These are phyloP conservation scores for Tricladium varicosporioides DNA, from an alignment of 2,329 filamentous ascomycete genomes.

Conservation along the genomic window DNA sequence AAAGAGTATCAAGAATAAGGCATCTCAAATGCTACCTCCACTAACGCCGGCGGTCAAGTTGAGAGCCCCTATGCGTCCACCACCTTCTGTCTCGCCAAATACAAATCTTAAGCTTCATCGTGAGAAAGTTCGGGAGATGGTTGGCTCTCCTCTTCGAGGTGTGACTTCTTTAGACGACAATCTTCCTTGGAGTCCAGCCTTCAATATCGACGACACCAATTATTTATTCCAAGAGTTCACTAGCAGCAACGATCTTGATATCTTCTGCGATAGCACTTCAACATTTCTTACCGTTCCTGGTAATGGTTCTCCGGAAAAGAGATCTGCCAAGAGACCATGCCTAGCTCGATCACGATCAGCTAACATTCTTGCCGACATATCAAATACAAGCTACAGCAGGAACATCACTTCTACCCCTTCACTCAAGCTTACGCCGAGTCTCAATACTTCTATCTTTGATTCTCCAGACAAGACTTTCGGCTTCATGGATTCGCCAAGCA, in stretches of 20 bases:
- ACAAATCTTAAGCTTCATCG: conserved; percentile 89
- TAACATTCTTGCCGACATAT: conserved; percentile 58
- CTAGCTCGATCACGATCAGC: conserved; percentile 63
- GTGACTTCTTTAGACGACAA: conserved; percentile 50
- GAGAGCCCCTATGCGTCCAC: conserved; percentile 56
- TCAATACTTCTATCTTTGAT: conserved; percentile 40
- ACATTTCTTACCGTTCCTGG: conserved; percentile 47
- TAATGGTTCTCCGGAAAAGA: conserved; percentile 66
- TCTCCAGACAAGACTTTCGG: conserved; percentile 59
- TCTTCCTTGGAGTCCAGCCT: conserved; percentile 65
- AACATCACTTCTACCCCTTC: conserved; percentile 49
- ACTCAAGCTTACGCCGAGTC: conserved; percentile 44
- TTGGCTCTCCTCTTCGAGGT: conserved; percentile 71
- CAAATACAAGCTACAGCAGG: conserved; percentile 46
- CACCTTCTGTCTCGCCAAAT: conserved; percentile 83
- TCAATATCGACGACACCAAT: conserved; percentile 60
- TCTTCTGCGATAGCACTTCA: conserved; percentile 49
- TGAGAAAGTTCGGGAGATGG: conserved; percentile 74
- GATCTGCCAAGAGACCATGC: conserved; percentile 55
- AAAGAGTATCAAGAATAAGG: conserved; percentile 42
- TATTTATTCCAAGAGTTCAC: conserved; percentile 50
- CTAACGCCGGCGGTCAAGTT: conserved; percentile 84
- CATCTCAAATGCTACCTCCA: conserved; percentile 66
- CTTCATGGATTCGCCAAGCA: conserved; percentile 52
- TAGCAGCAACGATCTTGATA: conserved; percentile 53